These are phyloP conservation scores for Boletellus sp. DNA, from an alignment of 768 basidiomycete species.

Conservation along the genomic window DNA sequence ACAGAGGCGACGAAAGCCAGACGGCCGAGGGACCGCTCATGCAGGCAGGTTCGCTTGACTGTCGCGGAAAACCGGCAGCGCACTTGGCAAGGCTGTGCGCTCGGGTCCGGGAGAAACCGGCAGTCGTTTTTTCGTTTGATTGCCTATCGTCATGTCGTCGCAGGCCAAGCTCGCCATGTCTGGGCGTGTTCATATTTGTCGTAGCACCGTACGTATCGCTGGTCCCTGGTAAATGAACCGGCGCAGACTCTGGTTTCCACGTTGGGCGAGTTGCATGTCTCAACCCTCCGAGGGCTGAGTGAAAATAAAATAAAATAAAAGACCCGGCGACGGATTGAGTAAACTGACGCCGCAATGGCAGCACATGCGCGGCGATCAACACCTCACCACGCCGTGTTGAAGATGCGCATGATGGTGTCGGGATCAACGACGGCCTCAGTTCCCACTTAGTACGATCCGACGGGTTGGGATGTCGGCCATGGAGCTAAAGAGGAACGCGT, in stretches of 20 bases:
- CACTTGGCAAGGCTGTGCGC: too few relatives aligned
- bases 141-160: background rate
- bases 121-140: too few relatives aligned
- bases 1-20: background rate
- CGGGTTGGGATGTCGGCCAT: background rate
- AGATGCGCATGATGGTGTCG: background rate
- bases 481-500: background rate
- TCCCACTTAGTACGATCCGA: too few relatives aligned
- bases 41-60: too few relatives aligned
- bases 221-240: too few relatives aligned
- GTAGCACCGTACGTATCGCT: too few relatives aligned
- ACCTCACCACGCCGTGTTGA: conserved; percentile 3
- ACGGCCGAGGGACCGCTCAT: background rate
- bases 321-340: background rate
- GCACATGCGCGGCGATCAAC: conserved; percentile 3
- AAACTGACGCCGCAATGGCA: background rate
- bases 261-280: background rate
- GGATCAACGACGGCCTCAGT: background rate
- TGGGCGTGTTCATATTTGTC: too few relatives aligned
- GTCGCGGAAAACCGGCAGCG: too few relatives aligned
- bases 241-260: background rate
- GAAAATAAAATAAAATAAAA: background rate
- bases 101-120: too few relatives aligned
- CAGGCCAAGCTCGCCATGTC: background rate
- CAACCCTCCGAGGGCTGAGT: background rate